phyloP scores from a whole-genome alignment of 176 grass and related monocot genomes.

The Aegilops speltoides region DNA sequence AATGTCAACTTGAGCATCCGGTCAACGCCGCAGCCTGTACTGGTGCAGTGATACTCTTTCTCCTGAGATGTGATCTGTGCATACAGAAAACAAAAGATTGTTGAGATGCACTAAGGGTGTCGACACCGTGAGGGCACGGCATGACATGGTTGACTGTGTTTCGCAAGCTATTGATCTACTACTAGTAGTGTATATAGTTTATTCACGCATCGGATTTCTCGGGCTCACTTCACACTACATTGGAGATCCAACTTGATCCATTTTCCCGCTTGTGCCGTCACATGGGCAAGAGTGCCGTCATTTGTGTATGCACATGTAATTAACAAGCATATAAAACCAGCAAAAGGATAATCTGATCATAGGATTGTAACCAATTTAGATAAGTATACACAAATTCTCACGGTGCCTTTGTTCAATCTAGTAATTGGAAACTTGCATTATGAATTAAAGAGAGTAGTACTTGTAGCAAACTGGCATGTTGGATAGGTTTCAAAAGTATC shows the following conservation, averaged over 20 bases:
- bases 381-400: background rate
- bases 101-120: background rate
- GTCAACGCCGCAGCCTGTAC: background rate
- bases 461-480: background rate
- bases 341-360: background rate
- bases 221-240: too few species aligned
- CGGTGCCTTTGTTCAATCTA: background rate
- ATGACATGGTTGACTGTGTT: background rate
- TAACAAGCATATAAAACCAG: background rate
- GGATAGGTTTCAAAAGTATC: too few species aligned
- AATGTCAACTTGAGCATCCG: background rate
- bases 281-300: background rate
- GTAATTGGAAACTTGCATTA: background rate
- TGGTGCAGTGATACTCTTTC: background rate
- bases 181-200: too few species aligned
- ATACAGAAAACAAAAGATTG: background rate
- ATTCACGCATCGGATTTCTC: too few species aligned
- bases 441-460: background rate
- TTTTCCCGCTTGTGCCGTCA: background rate
- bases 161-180: background rate
- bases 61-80: background rate
- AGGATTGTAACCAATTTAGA: background rate
- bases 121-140: background rate
- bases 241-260: too few species aligned
- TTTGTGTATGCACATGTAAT: background rate